Evolutionary conservation across 2,329 filamentous ascomycete species (phyloP).

Genomic region (Alternaria alternata): DNA sequence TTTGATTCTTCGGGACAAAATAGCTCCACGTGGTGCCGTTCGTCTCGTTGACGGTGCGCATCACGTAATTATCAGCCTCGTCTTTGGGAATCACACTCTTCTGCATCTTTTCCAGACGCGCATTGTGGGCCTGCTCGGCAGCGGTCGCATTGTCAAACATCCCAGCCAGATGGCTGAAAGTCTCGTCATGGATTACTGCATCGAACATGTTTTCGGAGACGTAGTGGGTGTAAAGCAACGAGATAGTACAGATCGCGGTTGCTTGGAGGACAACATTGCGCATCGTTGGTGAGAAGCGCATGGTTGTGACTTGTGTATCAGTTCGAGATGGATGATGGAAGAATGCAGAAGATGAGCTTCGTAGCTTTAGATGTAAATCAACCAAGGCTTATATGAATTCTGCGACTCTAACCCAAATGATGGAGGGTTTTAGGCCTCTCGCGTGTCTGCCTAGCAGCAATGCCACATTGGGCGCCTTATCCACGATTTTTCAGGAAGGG

Average conservation of each 20-base stretch:
- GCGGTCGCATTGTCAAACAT: not conserved
- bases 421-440: not conserved
- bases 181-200: constrained; percentile 10
- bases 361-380: not conserved
- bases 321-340: not conserved
- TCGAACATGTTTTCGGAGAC: constrained; percentile 11
- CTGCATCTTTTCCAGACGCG: not conserved
- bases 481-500: not conserved
- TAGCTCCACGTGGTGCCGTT: not conserved
- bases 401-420: not conserved
- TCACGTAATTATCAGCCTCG: not conserved
- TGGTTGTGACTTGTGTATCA: not conserved
- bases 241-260: constrained; percentile 14
- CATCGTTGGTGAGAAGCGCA: constrained; percentile 21
- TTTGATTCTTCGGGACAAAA: constrained; percentile 2
- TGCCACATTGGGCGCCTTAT: constrained; percentile 1
- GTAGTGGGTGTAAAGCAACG: constrained; percentile 12
- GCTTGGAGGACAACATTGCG: constrained; percentile 23
- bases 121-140: not conserved
- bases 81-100: not conserved
- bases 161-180: constrained; percentile 5
- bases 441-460: constrained; percentile 2
- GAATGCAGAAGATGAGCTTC: not conserved
- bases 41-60: not conserved
- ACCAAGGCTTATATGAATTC: not conserved